Conservation (phyloP, 2,329 filamentous ascomycete genomes). For the Laburnicola sp. region DNA sequence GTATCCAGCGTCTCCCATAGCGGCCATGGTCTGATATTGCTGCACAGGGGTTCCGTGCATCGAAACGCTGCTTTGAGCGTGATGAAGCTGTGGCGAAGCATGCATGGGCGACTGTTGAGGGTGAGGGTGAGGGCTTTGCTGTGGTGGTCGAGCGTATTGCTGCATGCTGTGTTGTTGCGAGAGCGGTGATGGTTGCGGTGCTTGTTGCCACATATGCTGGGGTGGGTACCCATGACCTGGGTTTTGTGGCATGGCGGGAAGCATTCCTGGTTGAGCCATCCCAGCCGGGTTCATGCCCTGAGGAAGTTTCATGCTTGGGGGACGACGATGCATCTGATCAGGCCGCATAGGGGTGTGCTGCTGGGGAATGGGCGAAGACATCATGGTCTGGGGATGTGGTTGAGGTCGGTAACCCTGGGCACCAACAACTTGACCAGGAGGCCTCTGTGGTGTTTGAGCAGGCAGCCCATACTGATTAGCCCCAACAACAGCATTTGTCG, state of each 20-base stretch:
- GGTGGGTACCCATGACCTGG: constrained; percentile 52
- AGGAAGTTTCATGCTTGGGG: constrained; percentile 58
- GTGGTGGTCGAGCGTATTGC: constrained; percentile 49
- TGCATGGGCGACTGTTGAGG: constrained; percentile 55
- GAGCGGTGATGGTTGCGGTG: constrained; percentile 53
- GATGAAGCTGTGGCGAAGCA: constrained; percentile 53
- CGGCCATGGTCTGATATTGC: constrained; percentile 51
- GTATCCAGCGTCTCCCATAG: constrained; percentile 50
- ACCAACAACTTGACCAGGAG: constrained; percentile 65
- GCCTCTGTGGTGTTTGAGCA: constrained; percentile 61
- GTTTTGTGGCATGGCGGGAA: constrained; percentile 45
- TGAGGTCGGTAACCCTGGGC: constrained; percentile 70
- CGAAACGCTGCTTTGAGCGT: constrained; percentile 47
- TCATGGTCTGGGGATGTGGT: constrained; percentile 71
- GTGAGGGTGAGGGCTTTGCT: constrained; percentile 49
- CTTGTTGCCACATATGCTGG: constrained; percentile 55
- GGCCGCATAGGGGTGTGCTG: constrained; percentile 64
- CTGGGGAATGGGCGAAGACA: constrained; percentile 72
- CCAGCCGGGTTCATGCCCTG: constrained; percentile 32
- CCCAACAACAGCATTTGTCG: constrained; percentile 59
- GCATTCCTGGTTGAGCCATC: constrained; percentile 46
- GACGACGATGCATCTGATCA: constrained; percentile 67
- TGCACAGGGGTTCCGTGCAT: constrained; percentile 50
- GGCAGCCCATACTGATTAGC: constrained; percentile 61
- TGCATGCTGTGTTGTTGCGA: constrained; percentile 52